Percentiles rank a stretch among this genome's conserved stretches.
Conservation (phyloP, 2,329 filamentous ascomycete genomes). For the Macrophomina pseudophaseolina region DNA sequence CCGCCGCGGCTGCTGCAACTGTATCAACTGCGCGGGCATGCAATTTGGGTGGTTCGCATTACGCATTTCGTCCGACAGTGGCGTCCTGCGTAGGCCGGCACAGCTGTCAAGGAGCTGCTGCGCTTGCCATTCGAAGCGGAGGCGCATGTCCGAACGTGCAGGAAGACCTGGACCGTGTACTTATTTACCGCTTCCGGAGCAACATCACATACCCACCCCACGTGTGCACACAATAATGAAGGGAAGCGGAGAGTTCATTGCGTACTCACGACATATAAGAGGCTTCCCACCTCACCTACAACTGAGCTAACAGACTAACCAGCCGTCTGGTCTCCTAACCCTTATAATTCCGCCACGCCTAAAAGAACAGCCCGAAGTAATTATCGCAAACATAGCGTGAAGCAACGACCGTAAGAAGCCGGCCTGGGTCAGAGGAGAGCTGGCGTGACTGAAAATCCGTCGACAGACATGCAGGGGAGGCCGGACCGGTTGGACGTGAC, state of each 20-base stretch:
- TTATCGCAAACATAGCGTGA: constrained; percentile 21
- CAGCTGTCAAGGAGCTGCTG: not conserved
- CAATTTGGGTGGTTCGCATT: constrained; percentile 2
- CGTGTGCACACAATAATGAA: not conserved
- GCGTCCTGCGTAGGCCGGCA: not conserved
- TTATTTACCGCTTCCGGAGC: not conserved
- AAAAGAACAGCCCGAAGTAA: constrained; percentile 21
- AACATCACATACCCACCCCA: not conserved
- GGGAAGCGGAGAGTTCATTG: constrained; percentile 19
- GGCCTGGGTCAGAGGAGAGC: constrained; percentile 19
- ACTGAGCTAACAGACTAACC: constrained; percentile 11
- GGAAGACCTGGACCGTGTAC: not conserved
- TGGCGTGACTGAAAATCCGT: constrained; percentile 19
- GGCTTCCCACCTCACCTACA: constrained; percentile 17
- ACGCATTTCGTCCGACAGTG: constrained; percentile 14
- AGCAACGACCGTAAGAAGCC: constrained; percentile 19
- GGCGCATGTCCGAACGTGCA: not conserved
- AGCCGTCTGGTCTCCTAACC: constrained; percentile 19
- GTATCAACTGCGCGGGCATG: constrained; percentile 9
- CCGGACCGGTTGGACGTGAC: constrained; percentile 10
- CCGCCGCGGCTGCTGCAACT: constrained; percentile 1
- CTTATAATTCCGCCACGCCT: constrained; percentile 14
- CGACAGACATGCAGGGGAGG: constrained; percentile 18
- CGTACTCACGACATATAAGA: constrained; percentile 11
- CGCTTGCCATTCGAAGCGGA: not conserved